Conservation (phyloP, 179 eudicot species). For the Silene vulgaris region DNA sequence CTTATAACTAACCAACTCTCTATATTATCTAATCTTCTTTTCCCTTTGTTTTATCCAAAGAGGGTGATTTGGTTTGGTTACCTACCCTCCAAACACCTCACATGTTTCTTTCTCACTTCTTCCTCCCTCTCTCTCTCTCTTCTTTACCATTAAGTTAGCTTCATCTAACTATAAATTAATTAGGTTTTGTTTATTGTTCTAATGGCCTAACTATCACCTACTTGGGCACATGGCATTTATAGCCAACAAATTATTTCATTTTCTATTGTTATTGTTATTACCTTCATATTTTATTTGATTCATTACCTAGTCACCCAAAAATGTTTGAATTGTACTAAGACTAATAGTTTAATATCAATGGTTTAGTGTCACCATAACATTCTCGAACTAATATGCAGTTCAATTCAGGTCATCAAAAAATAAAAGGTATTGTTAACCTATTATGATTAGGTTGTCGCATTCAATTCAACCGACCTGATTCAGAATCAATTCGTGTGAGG, state of each 20-base stretch:
- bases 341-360: too few species aligned
- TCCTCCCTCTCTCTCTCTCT: neutral
- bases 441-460: too few species aligned
- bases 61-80: conserved; percentile 28
- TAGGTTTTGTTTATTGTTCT: neutral
- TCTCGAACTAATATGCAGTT: too few species aligned
- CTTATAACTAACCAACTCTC: conserved; percentile 21
- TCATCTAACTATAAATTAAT: conserved; percentile 10
- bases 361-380: too few species aligned
- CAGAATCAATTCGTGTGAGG: too few species aligned
- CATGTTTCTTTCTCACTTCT: conserved; percentile 32
- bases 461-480: too few species aligned
- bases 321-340: too few species aligned
- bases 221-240: conserved; percentile 2
- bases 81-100: conserved; percentile 60
- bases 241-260: neutral
- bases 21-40: neutral
- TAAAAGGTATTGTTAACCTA: too few species aligned
- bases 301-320: too few species aligned
- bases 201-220: neutral
- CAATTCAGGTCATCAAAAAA: too few species aligned
- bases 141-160: conserved; percentile 8
- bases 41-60: conserved; percentile 18
- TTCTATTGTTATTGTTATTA: neutral
- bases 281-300: too few species aligned